Percentiles rank a stretch among this genome's conserved stretches.
Conservation (phyloP, 441 rosid species). For the Biscutella laevigata region DNA sequence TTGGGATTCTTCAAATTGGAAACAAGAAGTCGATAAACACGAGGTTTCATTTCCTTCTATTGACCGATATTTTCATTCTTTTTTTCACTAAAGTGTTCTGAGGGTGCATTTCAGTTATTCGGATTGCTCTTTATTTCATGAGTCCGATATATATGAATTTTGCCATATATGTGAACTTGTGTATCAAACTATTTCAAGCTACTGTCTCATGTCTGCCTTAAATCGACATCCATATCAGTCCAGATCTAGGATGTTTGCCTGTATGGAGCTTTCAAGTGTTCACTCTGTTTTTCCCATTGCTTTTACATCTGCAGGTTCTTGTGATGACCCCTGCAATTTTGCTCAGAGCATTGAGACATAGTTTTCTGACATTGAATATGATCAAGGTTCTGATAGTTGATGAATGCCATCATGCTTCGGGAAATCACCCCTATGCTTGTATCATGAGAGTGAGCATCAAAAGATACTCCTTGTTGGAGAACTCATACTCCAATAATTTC, state of each 20-base stretch:
- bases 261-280: slow-evolving; percentile 1
- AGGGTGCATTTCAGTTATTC: not conserved
- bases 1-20: slow-evolving; percentile 61
- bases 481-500: not conserved
- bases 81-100: not conserved
- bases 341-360: slow-evolving; percentile 62
- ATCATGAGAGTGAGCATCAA: slow-evolving; percentile 61
- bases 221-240: not conserved
- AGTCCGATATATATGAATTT: not conserved
- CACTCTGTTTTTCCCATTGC: not conserved
- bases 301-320: slow-evolving; percentile 49
- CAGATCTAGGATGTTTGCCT: not conserved
- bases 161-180: not conserved
- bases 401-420: slow-evolving; percentile 87
- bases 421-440: slow-evolving; percentile 66
- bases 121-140: not conserved
- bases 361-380: slow-evolving; percentile 45
- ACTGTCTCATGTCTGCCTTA: not conserved
- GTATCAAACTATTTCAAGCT: not conserved
- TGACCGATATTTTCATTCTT: not conserved
- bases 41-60: slow-evolving; percentile 45
- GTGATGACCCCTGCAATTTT: slow-evolving; percentile 94
- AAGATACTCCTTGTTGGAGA: not conserved
- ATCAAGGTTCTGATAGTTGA: slow-evolving; percentile 80
- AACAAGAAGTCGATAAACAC: slow-evolving; percentile 36